These are phyloP conservation scores for Zoysia pacifica DNA, from an alignment of 176 grass and related monocot genomes.

Conservation along the genomic window DNA sequence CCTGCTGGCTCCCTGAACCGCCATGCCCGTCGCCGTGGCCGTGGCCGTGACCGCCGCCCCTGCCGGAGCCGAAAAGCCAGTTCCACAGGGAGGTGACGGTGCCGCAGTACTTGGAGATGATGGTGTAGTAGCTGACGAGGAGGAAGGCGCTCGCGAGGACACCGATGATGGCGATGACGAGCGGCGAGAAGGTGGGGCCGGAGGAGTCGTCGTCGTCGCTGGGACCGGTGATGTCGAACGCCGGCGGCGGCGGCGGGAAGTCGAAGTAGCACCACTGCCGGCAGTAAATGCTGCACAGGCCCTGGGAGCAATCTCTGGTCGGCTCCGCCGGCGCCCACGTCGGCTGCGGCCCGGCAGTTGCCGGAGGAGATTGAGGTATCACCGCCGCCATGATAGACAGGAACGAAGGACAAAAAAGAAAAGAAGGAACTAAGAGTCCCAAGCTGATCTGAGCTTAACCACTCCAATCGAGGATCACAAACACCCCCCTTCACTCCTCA, in stretches of 20 bases:
- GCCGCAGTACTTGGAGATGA: slow-evolving; percentile 90
- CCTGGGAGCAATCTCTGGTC: slow-evolving; percentile 83
- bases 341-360: slow-evolving; percentile 39
- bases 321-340: slow-evolving; percentile 83
- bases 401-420: neutral
- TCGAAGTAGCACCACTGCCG: slow-evolving; percentile 97
- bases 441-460: neutral
- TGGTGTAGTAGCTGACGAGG: slow-evolving; percentile 89
- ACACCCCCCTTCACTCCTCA: neutral
- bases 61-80: slow-evolving; percentile 9
- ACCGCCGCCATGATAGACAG: slow-evolving; percentile 42
- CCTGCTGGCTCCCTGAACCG: slow-evolving; percentile 33
- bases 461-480: slow-evolving; percentile 3
- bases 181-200: slow-evolving; percentile 68
- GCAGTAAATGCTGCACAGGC: slow-evolving; percentile 90
- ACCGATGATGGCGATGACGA: slow-evolving; percentile 98
- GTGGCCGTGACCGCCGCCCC: neutral
- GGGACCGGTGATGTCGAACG: slow-evolving; percentile 53
- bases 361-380: slow-evolving; percentile 30
- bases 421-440: neutral
- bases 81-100: slow-evolving; percentile 57
- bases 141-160: slow-evolving; percentile 85
- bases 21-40: slow-evolving; percentile 1
- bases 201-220: slow-evolving; percentile 58
- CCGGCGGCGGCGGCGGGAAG: slow-evolving; percentile 81